Evolutionary conservation across 2,329 filamentous ascomycete genomes (phyloP).

Genomic region (Alternaria angustiovoidea): DNA sequence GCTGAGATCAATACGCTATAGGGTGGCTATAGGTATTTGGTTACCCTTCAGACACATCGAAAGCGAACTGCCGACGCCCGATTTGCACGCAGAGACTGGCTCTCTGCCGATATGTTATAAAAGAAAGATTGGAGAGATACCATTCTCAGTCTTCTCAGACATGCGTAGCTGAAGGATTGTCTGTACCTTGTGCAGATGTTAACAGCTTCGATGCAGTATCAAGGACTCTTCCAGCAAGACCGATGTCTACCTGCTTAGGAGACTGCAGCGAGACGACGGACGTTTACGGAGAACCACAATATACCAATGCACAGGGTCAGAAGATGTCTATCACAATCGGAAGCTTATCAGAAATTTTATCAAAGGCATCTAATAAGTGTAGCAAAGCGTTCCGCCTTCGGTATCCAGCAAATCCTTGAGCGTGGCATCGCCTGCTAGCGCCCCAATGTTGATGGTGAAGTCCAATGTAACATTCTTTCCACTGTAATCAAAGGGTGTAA

Average conservation of each 20-base stretch:
- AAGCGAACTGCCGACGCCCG: no score
- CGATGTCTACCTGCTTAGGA: not conserved
- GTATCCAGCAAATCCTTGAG: slow-evolving; percentile 41
- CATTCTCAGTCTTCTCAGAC: not conserved
- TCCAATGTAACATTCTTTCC: slow-evolving; percentile 43
- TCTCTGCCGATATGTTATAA: not conserved
- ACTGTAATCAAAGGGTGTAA: slow-evolving; percentile 36
- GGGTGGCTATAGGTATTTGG: not conserved
- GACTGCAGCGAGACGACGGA: not conserved
- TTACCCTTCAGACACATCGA: not conserved
- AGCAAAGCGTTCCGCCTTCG: slow-evolving; percentile 27
- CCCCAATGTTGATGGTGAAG: slow-evolving; percentile 43
- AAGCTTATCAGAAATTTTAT: not conserved
- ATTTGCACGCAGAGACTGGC: not conserved
- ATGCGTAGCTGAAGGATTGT: not conserved
- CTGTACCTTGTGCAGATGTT: not conserved
- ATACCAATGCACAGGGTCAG: not conserved
- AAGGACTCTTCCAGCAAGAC: not conserved
- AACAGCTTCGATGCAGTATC: not conserved
- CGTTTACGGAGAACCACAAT: not conserved
- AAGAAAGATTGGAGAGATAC: not conserved
- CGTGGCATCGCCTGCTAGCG: slow-evolving; percentile 36
- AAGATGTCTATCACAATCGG: not conserved
- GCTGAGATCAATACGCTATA: slow-evolving; percentile 32
- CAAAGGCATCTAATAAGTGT: slow-evolving; percentile 25